Evolutionary conservation across 768 basidiomycete species (phyloP).

Genomic region (Suillus cothurnatus): DNA sequence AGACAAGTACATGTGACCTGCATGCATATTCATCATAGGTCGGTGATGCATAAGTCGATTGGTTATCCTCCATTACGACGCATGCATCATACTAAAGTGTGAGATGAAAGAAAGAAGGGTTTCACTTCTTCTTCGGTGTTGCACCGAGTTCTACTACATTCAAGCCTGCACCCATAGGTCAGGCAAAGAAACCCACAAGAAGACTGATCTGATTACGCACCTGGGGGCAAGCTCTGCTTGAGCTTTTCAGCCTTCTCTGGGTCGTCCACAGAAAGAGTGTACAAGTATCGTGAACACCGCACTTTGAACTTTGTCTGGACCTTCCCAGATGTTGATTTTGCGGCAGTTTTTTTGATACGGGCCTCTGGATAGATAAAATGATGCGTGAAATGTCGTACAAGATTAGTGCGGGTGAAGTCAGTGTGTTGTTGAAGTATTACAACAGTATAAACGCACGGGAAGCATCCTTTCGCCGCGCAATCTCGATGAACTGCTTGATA

Average conservation of each 20-base stretch:
- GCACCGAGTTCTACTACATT: conserved; percentile 72
- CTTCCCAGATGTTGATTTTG: conserved; percentile 69
- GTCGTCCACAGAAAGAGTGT: conserved; percentile 96
- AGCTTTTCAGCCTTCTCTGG: conserved; percentile 99
- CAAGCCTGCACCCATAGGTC: conserved; percentile 53
- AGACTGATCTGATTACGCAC: conserved; percentile 50
- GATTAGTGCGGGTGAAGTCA: conserved; percentile 8
- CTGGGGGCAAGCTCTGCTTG: conserved; percentile 91
- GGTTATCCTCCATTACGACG: not conserved
- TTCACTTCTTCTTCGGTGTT: conserved; percentile 72
- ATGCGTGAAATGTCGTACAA: not conserved
- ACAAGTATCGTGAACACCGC: conserved; percentile 93
- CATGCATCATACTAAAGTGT: not conserved
- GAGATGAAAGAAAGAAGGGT: conserved; percentile 12
- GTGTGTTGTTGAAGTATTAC: not conserved
- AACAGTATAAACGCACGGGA: conserved; percentile 64
- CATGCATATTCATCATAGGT: conserved; percentile 5
- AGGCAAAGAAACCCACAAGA: conserved; percentile 1
- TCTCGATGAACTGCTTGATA: conserved; percentile 98
- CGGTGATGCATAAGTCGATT: conserved; percentile 4
- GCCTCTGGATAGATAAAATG: conserved; percentile 62
- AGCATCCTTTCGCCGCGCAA: conserved; percentile 97
- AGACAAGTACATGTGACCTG: conserved; percentile 8
- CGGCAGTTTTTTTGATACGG: conserved; percentile 93
- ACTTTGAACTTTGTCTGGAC: conserved; percentile 97